These are phyloP conservation scores for Artomyces pyxidatus DNA, from an alignment of 768 basidiomycete genomes.

Conservation along the genomic window DNA sequence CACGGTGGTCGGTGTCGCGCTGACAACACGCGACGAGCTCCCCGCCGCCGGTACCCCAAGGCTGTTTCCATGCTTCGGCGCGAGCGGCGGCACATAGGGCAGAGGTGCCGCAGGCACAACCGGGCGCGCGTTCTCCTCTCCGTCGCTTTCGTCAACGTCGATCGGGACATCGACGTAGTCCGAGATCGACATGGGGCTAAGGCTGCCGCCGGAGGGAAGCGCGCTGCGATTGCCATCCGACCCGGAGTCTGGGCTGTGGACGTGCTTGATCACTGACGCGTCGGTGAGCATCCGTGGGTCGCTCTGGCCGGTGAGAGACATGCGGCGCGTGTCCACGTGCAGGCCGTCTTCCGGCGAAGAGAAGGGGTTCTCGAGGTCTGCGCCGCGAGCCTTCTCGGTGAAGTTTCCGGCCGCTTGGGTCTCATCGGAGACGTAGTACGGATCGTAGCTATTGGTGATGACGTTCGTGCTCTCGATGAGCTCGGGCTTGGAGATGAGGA, in stretches of 20 bases:
- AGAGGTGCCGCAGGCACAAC: not conserved
- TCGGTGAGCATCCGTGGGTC: not conserved
- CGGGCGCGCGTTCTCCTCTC: not conserved
- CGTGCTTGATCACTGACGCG: not conserved
- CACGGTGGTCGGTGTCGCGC: not conserved
- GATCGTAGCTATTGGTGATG: not conserved
- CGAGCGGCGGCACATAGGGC: not conserved
- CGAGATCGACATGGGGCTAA: not conserved
- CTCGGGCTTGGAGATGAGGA: slow-evolving; percentile 8
- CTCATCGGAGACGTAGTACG: not conserved
- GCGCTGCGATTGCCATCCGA: not conserved
- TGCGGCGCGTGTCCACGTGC: not conserved
- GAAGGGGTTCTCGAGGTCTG: not conserved
- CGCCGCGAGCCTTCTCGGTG: not conserved
- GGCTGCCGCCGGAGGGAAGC: not conserved
- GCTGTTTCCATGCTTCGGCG: not conserved
- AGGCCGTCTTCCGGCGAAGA: not conserved
- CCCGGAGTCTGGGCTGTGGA: not conserved
- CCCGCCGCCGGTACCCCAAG: not conserved
- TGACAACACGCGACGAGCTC: not conserved
- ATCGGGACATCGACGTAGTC: not conserved
- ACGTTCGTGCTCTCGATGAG: slow-evolving; percentile 3
- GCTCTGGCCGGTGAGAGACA: too few species aligned
- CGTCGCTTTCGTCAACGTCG: not conserved
- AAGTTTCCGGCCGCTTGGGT: not conserved